These are phyloP conservation scores for Lepidium campestre DNA, from an alignment of 441 rosid genomes.

Conservation along the genomic window DNA sequence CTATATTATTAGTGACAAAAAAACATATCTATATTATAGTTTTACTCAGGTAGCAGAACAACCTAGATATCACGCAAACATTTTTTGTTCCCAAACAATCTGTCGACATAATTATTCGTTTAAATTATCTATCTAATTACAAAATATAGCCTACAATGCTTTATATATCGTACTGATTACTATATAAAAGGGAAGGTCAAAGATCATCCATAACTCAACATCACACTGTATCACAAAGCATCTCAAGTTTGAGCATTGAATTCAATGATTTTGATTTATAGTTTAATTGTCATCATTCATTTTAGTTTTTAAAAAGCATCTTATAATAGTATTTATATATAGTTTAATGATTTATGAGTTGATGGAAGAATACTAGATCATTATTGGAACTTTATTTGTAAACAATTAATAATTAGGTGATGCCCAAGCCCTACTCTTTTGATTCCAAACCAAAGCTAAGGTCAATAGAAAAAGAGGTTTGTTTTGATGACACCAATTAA, in stretches of 20 bases:
- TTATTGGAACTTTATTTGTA: slow-evolving; percentile 11
- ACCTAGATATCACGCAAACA: not conserved
- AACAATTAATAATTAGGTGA: slow-evolving; percentile 1
- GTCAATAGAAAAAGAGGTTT: slow-evolving; percentile 14
- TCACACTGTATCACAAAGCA: slow-evolving; percentile 22
- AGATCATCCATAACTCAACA: slow-evolving; percentile 20
- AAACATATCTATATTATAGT: not conserved
- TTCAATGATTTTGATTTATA: slow-evolving; percentile 2
- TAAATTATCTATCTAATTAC: not conserved
- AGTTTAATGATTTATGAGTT: slow-evolving; percentile 1
- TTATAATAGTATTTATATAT: not conserved
- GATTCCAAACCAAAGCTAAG: slow-evolving; percentile 25
- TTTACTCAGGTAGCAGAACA: not conserved
- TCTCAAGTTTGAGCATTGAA: slow-evolving; percentile 5
- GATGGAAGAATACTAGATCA: slow-evolving; percentile 9
- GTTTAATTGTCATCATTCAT: not conserved
- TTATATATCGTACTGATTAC: not conserved
- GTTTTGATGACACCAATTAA: not conserved
- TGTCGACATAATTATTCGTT: not conserved
- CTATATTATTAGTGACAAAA: too few relatives aligned
- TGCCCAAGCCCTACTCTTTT: slow-evolving; percentile 20
- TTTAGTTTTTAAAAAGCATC: slow-evolving; percentile 8
- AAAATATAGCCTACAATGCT: not conserved
- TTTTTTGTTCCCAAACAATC: not conserved
- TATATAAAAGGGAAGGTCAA: slow-evolving; percentile 20